phyloP scores from a whole-genome alignment of 176 grass and related monocot genomes.

The Dactylis glomerata region DNA sequence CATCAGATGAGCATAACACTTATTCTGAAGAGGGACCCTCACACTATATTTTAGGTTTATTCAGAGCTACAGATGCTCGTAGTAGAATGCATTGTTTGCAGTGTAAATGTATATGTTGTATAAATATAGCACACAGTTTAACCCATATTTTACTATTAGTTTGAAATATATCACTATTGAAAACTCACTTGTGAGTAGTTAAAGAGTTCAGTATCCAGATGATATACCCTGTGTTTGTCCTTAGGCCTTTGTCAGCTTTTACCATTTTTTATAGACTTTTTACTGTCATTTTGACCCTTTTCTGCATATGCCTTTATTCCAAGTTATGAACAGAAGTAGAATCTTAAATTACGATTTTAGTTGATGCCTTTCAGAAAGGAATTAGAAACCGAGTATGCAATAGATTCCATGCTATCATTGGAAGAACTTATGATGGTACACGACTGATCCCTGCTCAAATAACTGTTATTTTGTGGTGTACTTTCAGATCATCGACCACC shows the following conservation, averaged over 20 bases:
- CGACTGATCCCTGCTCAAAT: too few species aligned
- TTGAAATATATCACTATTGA: background rate
- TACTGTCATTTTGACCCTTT: background rate
- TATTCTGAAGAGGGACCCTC: background rate
- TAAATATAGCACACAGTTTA: background rate
- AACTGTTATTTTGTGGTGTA: too few species aligned
- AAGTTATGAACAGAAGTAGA: background rate
- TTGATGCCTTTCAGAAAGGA: slow-evolving; percentile 12
- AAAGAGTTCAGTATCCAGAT: background rate
- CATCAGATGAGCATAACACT: background rate
- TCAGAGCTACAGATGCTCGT: background rate
- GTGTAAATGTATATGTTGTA: background rate
- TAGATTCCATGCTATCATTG: too few species aligned
- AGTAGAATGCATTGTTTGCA: background rate
- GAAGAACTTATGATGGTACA: too few species aligned
- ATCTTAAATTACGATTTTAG: background rate
- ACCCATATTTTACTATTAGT: background rate
- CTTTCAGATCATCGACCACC: too few species aligned
- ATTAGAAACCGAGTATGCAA: too few species aligned
- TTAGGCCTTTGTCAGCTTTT: background rate
- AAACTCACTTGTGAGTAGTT: background rate
- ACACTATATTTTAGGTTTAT: background rate
- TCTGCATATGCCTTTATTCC: background rate
- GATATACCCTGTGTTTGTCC: background rate
- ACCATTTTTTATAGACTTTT: background rate